Base-by-base conservation (phyloP, 768 basidiomycete species). In the Boletus insuetus region DNA sequence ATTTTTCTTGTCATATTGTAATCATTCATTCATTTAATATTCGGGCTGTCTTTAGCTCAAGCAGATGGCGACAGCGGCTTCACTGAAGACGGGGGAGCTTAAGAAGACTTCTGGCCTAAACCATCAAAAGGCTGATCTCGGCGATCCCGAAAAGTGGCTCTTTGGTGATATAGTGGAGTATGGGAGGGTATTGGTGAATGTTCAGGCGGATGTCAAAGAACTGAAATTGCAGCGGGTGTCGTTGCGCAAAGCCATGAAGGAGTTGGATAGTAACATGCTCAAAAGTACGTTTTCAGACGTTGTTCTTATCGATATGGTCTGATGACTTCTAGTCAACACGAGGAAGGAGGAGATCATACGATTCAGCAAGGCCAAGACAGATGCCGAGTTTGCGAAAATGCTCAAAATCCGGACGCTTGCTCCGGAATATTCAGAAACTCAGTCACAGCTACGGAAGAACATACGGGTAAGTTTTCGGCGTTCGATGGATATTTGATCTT, bases 401-500 rank as follows among this genome's bases (percentile, higher is more conserved):
- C 72, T 91, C 50, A 85, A 82, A 64, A 75, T 83, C 3, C 79
- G 89, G 45, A 85, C 87, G n/a, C 72, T 94, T n/a, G 88, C 88
- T 13, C 93, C 96, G 0, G 93, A 98, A 64, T 87, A 94, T 64
- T 77, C 85, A 14, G 93, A 95, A 66, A 87, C 83, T 1, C 94
- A 95, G 66, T 82, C 78, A 2, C 83, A 86, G 51, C 73, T 98
- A 26, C 79, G 93, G 32, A 82, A 85, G 60, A 77, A 79, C 58
- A 83, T 91, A 37, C 76, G 87, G 66, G 94, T 92, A 60, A 41
- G 83, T 72, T 39, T 19, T 29, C 14, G 50, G 16, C 17, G 32
- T 44, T 48, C 14, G 39, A 49, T 38, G 48, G 16, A n/a, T 24
- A 19, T 32, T 46, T 37, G 26, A 24, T 37, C 58, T 29, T 10